Evolutionary conservation across 2,329 filamentous ascomycete genomes (phyloP), one percentile per base, ranked within the genome.

Genomic region (Colletotrichum tamarilloi): DNA sequence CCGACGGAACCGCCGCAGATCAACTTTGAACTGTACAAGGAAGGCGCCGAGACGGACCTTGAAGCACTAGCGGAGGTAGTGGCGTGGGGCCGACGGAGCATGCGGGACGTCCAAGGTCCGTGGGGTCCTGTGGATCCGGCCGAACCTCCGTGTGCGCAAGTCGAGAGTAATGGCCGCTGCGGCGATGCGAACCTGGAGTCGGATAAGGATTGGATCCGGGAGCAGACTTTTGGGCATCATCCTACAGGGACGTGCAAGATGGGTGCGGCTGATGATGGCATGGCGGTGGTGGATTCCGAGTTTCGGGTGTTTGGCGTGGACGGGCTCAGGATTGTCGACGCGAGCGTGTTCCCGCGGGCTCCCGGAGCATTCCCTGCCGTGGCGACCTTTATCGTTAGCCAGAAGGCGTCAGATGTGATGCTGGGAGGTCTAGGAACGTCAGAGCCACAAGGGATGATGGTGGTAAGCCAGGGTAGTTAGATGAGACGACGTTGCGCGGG

Each of bases 1-100:
- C 91, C 92, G 0, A 86, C 87, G 1, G 92, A 93, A 65, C 86
- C 87, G n/a, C 92, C 92, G 0, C 81, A 87, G 42, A 92, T 92
- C 78, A 85, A 87, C 78, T 91, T 91, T 82, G 88, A 88, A 76
- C 89, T 86, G 77, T 91, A 85, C 84, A 82, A 82, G 14, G 79
- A 85, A 28, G 86, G 88, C 1, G 84, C 85, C 9, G 85, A 85
- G 22, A 82, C 86, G 77, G 83, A 87, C 59, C 78, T 86, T 1
- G 77, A 80, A 67, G 83, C 82, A 9, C 22, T 57, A 35, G 30
- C 30, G 64, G 80, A 82, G 58, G 78, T 76, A n/a, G 76, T 81
- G 5, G 78, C 79, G 11, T 81, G 80, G 76, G 32, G 62, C 16
- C 68, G 72, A 19, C 63, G 66, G 59, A 56, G 24, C 35, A 64